Evolutionary conservation across 208 protist species (phyloP).

Genomic region (Strigomonas galati): DNA sequence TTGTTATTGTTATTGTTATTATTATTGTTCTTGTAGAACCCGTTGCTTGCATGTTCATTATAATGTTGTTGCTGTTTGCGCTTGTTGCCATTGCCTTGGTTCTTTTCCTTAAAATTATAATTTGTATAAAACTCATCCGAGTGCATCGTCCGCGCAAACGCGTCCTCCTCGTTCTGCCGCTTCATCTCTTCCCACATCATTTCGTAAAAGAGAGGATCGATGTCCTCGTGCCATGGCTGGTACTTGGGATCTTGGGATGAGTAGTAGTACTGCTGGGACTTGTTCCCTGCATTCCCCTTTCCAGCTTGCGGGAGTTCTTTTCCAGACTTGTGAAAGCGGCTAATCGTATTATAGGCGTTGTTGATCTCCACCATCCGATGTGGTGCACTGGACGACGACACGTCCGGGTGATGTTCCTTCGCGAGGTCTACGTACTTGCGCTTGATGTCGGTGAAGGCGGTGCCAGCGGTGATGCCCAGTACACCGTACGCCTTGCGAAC

Average conservation of each 20-base stretch:
- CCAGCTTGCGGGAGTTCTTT: conserved; percentile 21
- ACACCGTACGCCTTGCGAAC: conserved; percentile 67
- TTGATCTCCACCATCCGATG: conserved; percentile 83
- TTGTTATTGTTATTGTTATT: conserved; percentile 14
- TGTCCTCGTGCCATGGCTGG: conserved; percentile 80
- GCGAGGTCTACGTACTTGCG: conserved; percentile 77
- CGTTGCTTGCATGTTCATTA: neutral
- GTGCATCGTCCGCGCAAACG: neutral
- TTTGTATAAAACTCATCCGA: conserved; percentile 10
- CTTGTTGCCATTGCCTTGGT: neutral
- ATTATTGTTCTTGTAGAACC: conserved; percentile 9
- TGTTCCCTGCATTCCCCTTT: neutral
- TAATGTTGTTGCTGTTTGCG: conserved; percentile 13
- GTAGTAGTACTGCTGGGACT: conserved; percentile 42
- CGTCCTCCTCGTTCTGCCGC: conserved; percentile 38
- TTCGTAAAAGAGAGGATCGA: conserved; percentile 85
- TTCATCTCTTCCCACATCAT: conserved; percentile 92
- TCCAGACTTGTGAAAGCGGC: conserved; percentile 65
- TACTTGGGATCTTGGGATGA: conserved; percentile 39
- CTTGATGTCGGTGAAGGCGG: conserved; percentile 69
- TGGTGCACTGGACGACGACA: conserved; percentile 25
- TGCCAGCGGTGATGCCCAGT: conserved; percentile 49
- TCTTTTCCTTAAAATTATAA: neutral
- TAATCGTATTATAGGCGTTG: conserved; percentile 74
- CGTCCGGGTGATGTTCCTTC: conserved; percentile 89